Base-by-base conservation (phyloP, 768 basidiomycete species). In the Termitomyces sp. region DNA sequence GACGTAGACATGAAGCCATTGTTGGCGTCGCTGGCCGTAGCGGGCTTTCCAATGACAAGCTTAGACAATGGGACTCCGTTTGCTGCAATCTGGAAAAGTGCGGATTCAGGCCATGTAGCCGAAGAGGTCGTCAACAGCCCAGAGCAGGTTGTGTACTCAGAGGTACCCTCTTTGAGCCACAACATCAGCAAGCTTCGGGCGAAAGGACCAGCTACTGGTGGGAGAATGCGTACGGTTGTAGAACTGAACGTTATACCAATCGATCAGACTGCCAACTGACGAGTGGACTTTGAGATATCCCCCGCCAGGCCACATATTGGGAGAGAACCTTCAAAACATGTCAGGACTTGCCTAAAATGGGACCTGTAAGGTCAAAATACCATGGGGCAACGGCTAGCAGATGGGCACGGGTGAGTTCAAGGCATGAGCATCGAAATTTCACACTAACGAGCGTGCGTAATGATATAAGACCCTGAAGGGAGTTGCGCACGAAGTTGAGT, bases 41-140 rank as follows among this genome's bases (percentile, higher is more conserved):
- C 83, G 1, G 88, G 88, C 69, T 91, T 91, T 4, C 88, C 88
- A 63, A 91, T 87, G 58, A 90, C 82, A 49, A 90, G 74, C 70
- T 91, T 90, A 66, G 78, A 67, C 44, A 82, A 63, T 2, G 76
- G 66, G 9, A 90, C 79, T 21, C 85, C 86, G 56, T 70, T 79
- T 1, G 76, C 75, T 47, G 79, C 78, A 58, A 85, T 83, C 65
- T 85, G 77, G 68, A 85, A 81, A 34, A 79, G 71, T 0, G 87
- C 76, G 0, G 85, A 77, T 39, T 83, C 53, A 8, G 88, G 89
- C 82, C 83, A 89, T 40, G 72, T 67, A 54, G 68, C 73, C 4
- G 84, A 83, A 7, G 86, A 88, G 1, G 76, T 66, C 3, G 72
- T 81, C 46, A 90, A 70, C 28, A 92, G 79, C 39, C 76, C 78